Conservation (phyloP, 2,329 filamentous ascomycete species). For the Trichophyton schoenleinii region DNA sequence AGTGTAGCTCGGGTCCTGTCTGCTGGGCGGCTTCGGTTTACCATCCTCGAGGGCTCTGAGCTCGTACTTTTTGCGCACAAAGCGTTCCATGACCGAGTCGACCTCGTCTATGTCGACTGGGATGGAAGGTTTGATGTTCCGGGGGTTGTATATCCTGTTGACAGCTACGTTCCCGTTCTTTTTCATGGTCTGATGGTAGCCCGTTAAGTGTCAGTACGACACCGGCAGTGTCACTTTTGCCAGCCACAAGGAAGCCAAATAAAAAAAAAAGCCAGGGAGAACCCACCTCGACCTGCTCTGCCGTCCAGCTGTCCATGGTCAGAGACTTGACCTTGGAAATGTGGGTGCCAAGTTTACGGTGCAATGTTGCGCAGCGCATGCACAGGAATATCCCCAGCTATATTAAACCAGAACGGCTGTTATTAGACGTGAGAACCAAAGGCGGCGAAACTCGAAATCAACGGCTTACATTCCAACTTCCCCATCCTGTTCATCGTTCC, state of each 20-base stretch:
- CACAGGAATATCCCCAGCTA: constrained; percentile 92
- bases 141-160: constrained; percentile 81
- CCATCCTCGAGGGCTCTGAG: constrained; percentile 43
- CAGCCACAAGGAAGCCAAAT: neutral
- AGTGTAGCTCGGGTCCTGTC: constrained; percentile 46
- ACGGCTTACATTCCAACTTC: constrained; percentile 79
- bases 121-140: constrained; percentile 67
- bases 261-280: neutral
- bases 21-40: constrained; percentile 34
- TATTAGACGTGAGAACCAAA: neutral
- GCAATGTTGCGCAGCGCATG: constrained; percentile 90
- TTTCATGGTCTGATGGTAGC: constrained; percentile 70
- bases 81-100: constrained; percentile 88
- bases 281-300: constrained; percentile 87
- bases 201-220: neutral
- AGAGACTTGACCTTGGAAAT: constrained; percentile 97
- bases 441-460: neutral
- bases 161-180: constrained; percentile 73
- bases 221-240: no score
- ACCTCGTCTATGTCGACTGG: constrained; percentile 86
- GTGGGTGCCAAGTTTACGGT: constrained; percentile 93
- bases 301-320: constrained; percentile 96
- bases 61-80: constrained; percentile 89
- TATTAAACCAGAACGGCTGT: neutral
- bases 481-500: constrained; percentile 54